A percentile compares a stretch with the other conserved stretches of the same genome.
phyloP scores from a whole-genome alignment of 1,139 yeast species.

The Yamadazyma trypodendri region DNA sequence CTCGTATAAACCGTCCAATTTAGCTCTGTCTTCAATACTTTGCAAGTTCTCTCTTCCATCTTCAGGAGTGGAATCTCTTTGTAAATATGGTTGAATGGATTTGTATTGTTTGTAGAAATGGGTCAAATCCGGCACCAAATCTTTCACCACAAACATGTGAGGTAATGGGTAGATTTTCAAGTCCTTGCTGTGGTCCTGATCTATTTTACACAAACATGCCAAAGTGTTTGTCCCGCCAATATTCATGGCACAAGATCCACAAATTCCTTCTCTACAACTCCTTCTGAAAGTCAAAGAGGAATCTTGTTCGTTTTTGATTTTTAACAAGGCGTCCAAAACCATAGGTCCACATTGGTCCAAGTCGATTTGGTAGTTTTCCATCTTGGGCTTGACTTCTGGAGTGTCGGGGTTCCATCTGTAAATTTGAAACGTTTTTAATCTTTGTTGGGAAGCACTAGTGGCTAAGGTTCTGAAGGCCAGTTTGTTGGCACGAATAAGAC shows the following conservation, averaged over 20 bases:
- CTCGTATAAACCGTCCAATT: constrained; percentile 95
- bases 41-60: constrained; percentile 95
- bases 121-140: constrained; percentile 95
- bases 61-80: constrained; percentile 74
- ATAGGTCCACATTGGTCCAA: constrained; percentile 94
- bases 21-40: constrained; percentile 89
- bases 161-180: constrained; percentile 95
- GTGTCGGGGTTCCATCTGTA: constrained; percentile 99
- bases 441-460: constrained; percentile 43
- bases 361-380: constrained; percentile 82
- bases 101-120: constrained; percentile 98
- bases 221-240: constrained; percentile 96
- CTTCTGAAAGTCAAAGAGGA: constrained; percentile 94
- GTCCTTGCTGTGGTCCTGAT: constrained; percentile 70
- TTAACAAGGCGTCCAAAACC: constrained; percentile 92
- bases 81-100: constrained; percentile 95
- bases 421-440: constrained; percentile 81
- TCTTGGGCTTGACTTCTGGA: constrained; percentile 87
- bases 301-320: constrained; percentile 96
- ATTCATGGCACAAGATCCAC: constrained; percentile 99
- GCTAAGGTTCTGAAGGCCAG: constrained; percentile 36
- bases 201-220: constrained; percentile 95
- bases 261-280: constrained; percentile 99
- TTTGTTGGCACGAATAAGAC: constrained; percentile 7
- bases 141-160: constrained; percentile 97